These are phyloP conservation scores for Salix brachista DNA, from an alignment of 345 rosid species.

Conservation along the genomic window DNA sequence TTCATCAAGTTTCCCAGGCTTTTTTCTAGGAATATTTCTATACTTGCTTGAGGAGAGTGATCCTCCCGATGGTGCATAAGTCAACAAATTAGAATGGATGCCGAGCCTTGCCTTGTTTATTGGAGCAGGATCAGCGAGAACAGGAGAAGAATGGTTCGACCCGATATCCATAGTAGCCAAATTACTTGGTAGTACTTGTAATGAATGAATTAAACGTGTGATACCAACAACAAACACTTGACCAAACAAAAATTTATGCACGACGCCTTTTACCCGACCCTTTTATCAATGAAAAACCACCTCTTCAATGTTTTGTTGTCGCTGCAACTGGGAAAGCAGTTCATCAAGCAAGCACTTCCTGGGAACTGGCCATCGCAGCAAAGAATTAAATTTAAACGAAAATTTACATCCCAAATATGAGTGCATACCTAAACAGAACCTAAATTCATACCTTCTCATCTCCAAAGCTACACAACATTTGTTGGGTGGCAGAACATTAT, in stretches of 20 bases:
- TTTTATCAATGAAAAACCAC: constrained; percentile 93
- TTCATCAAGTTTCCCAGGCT: constrained; percentile 68
- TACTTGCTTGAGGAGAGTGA: constrained; percentile 50
- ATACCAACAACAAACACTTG: constrained; percentile 10
- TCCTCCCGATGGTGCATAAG: constrained; percentile 45
- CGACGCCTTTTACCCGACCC: constrained; percentile 52
- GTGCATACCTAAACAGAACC: not conserved
- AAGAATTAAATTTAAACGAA: not conserved
- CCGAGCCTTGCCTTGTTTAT: constrained; percentile 65
- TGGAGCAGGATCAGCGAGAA: constrained; percentile 58
- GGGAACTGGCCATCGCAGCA: constrained; percentile 35
- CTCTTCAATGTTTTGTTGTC: constrained; percentile 84
- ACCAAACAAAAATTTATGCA: constrained; percentile 13
- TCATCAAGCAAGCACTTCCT: constrained; percentile 60
- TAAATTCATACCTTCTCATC: constrained; percentile 55
- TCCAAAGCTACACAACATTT: constrained; percentile 47
- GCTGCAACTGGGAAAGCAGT: constrained; percentile 54
- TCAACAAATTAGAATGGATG: constrained; percentile 44
- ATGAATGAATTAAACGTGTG: constrained; percentile 6
- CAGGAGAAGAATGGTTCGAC: constrained; percentile 65
- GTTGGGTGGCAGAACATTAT: constrained; percentile 31
- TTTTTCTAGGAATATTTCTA: constrained; percentile 46
- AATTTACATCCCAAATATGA: constrained; percentile 2
- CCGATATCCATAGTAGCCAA: constrained; percentile 57
- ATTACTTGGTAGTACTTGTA: constrained; percentile 22